These are phyloP conservation scores for Rhododendron mucronatum DNA, from an alignment of 148 eudicot genomes.

Conservation along the genomic window DNA sequence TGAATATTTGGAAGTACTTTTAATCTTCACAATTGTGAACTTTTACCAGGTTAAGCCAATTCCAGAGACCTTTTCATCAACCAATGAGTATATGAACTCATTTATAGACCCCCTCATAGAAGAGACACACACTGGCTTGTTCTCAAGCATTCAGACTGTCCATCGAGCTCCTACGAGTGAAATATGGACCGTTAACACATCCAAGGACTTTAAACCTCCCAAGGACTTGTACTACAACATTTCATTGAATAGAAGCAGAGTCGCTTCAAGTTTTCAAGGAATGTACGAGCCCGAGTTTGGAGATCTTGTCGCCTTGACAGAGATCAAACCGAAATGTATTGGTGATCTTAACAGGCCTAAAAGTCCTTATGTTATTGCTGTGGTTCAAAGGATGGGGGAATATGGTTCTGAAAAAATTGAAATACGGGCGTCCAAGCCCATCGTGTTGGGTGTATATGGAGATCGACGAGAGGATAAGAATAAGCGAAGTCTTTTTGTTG, in stretches of 20 bases:
- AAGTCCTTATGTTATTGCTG: constrained; percentile 23
- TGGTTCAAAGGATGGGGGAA: constrained; percentile 13
- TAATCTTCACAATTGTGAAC: neutral
- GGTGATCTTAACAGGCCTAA: constrained; percentile 31
- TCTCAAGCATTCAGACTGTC: constrained; percentile 19
- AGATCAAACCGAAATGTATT: constrained; percentile 29
- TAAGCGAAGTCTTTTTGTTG: constrained; percentile 15
- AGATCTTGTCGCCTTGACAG: constrained; percentile 44
- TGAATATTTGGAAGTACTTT: neutral
- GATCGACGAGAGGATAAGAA: neutral
- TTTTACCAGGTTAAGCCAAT: constrained; percentile 34
- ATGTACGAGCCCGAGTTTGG: constrained; percentile 43
- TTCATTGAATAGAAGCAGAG: neutral
- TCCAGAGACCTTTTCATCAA: constrained; percentile 32
- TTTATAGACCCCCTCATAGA: constrained; percentile 43
- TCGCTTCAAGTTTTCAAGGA: constrained; percentile 10
- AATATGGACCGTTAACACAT: neutral
- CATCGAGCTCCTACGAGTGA: constrained; percentile 27
- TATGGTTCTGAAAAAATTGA: neutral
- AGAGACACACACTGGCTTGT: constrained; percentile 45
- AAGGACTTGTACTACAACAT: constrained; percentile 28
- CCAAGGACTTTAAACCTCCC: constrained; percentile 15
- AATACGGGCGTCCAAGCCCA: constrained; percentile 15
- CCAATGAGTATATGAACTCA: constrained; percentile 32
- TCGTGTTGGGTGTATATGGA: neutral